phyloP scores from a whole-genome alignment of 139 green algal genomes.

The Choricystis sp. region DNA sequence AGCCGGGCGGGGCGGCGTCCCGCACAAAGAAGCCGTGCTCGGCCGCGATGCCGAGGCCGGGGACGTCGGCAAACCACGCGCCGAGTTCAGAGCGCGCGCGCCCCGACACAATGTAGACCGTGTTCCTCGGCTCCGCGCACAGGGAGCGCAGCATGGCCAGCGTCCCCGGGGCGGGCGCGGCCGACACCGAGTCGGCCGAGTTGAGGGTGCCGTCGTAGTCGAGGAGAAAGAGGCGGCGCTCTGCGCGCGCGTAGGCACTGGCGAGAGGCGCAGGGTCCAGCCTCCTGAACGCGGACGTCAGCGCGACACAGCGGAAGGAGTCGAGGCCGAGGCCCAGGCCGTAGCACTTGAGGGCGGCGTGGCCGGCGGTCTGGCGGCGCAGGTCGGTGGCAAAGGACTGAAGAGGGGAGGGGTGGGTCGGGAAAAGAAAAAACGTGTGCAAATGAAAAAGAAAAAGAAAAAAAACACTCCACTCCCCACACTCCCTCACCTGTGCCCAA shows the following conservation, averaged over 20 bases:
- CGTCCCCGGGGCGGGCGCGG: conserved; percentile 15
- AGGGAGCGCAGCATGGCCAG: conserved; percentile 49
- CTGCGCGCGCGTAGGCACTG: conserved; percentile 23
- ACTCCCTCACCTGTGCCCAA: conserved; percentile 52
- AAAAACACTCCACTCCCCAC: no score
- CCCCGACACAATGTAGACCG: conserved; percentile 79
- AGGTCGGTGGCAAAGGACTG: conserved; percentile 64
- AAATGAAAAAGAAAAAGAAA: no score
- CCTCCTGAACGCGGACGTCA: conserved; percentile 83
- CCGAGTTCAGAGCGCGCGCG: conserved; percentile 48
- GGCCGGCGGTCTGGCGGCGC: conserved; percentile 40
- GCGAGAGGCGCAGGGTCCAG: conserved; percentile 45
- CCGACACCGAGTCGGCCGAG: neutral
- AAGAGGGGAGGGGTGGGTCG: neutral
- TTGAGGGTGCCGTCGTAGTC: conserved; percentile 95
- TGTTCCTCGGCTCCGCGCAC: conserved; percentile 55
- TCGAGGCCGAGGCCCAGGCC: conserved; percentile 91
- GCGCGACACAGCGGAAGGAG: conserved; percentile 80
- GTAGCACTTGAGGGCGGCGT: conserved; percentile 84
- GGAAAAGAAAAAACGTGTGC: no score
- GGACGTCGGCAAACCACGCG: conserved; percentile 66
- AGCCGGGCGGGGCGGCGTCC: conserved; percentile 8
- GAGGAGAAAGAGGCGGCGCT: conserved; percentile 68
- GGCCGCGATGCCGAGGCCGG: conserved; percentile 62
- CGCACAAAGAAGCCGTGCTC: conserved; percentile 90